phyloP scores from a whole-genome alignment of 305 asterid species.

The Fraxinus dipetala region DNA sequence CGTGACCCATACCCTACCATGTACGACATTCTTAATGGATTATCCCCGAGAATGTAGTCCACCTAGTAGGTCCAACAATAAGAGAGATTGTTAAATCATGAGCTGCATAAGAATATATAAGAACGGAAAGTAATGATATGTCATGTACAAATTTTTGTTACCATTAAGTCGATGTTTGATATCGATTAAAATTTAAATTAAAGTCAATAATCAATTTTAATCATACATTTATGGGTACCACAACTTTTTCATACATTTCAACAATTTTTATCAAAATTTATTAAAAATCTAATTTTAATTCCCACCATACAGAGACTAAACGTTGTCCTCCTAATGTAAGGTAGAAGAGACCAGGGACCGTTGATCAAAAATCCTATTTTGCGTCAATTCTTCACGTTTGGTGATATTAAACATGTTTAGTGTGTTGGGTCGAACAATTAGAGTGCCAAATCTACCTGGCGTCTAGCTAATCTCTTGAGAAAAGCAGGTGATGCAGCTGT shows the following conservation, averaged over 20 bases:
- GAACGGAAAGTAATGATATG: not conserved
- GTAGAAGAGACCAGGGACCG: not conserved
- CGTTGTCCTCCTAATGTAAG: not conserved
- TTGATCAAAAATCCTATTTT: not conserved
- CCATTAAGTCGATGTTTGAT: not conserved
- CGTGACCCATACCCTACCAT: conserved; percentile 84
- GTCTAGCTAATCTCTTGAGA: conserved; percentile 71
- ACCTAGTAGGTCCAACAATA: conserved; percentile 43
- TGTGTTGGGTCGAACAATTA: not conserved
- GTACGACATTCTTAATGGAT: conserved; percentile 82
- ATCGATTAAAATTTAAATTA: too few species aligned
- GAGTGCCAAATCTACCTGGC: conserved; percentile 46
- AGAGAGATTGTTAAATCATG: not conserved
- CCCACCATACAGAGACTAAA: too few species aligned
- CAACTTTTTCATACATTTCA: too few species aligned
- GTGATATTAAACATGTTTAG: not conserved
- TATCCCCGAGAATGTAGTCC: conserved; percentile 86
- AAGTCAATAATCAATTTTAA: too few species aligned
- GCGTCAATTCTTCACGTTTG: not conserved
- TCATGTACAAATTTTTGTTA: not conserved
- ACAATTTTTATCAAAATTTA: too few species aligned
- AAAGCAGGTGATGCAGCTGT: conserved; percentile 63
- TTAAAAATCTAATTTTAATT: too few species aligned
- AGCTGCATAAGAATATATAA: not conserved
- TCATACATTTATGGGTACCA: too few species aligned